phyloP scores from a whole-genome alignment of 306 rosid genomes.

The Corylus avellana region DNA sequence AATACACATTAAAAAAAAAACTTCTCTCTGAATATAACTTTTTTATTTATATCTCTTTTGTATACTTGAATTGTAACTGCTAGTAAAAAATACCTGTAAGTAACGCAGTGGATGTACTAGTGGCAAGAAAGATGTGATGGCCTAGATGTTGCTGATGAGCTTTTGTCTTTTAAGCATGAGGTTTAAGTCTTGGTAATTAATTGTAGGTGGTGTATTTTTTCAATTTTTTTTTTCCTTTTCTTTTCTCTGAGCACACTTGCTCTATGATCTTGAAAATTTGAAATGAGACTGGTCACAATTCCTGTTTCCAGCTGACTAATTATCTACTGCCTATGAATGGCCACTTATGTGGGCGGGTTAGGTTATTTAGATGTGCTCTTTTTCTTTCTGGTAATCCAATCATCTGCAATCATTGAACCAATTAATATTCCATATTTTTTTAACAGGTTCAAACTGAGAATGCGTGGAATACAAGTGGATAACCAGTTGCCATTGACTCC shows the following conservation, averaged over 20 bases:
- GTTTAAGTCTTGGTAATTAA: neutral
- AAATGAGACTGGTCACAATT: slow-evolving; percentile 9
- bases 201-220: neutral
- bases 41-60: neutral
- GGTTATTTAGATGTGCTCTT: slow-evolving; percentile 7
- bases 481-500: slow-evolving; percentile 95
- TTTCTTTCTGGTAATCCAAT: slow-evolving; percentile 16
- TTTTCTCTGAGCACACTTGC: neutral
- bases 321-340: neutral
- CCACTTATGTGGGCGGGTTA: slow-evolving; percentile 20
- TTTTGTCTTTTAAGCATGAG: neutral
- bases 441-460: slow-evolving; percentile 83
- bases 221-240: neutral
- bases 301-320: slow-evolving; percentile 19
- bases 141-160: neutral
- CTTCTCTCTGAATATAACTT: neutral
- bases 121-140: neutral
- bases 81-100: neutral
- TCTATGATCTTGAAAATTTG: neutral
- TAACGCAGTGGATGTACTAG: neutral
- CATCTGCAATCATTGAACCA: slow-evolving; percentile 22
- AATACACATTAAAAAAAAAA: neutral
- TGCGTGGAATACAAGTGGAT: slow-evolving; percentile 87
- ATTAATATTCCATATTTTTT: slow-evolving; percentile 20
- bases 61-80: neutral